phyloP scores from a whole-genome alignment of 2,329 filamentous ascomycete genomes.

The Fusarium pseudoanthophilum region DNA sequence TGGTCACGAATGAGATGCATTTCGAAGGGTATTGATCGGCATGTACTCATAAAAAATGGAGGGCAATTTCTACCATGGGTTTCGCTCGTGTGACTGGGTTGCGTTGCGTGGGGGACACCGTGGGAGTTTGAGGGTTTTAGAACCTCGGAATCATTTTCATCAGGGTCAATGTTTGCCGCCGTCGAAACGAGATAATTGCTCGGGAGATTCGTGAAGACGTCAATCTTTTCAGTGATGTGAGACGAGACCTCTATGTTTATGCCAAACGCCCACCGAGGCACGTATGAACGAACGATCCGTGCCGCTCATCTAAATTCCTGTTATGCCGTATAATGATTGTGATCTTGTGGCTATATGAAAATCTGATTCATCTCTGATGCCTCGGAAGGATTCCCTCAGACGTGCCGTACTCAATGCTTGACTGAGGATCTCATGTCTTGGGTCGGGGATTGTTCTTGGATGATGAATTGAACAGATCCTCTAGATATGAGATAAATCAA shows the following conservation, averaged over 20 bases:
- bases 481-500: background rate
- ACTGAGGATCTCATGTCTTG: background rate
- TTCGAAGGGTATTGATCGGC: constrained; percentile 57
- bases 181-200: constrained; percentile 50
- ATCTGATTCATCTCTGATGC: background rate
- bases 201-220: constrained; percentile 45
- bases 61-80: constrained; percentile 55
- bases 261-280: constrained; percentile 19
- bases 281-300: constrained; percentile 23
- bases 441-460: background rate
- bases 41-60: constrained; percentile 61
- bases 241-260: constrained; percentile 30
- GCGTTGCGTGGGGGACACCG: constrained; percentile 52
- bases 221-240: constrained; percentile 41
- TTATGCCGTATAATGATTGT: constrained; percentile 11
- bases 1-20: constrained; percentile 58
- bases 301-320: background rate
- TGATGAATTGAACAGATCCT: background rate
- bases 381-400: background rate
- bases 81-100: constrained; percentile 53
- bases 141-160: constrained; percentile 63
- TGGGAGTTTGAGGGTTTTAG: constrained; percentile 60
- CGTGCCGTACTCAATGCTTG: background rate
- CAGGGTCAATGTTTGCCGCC: constrained; percentile 56
- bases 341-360: background rate